Percentiles rank a stretch among this genome's conserved stretches.
Evolutionary conservation across 2,329 filamentous ascomycete genomes (phyloP).

Genomic region (Fusarium agapanthi): DNA sequence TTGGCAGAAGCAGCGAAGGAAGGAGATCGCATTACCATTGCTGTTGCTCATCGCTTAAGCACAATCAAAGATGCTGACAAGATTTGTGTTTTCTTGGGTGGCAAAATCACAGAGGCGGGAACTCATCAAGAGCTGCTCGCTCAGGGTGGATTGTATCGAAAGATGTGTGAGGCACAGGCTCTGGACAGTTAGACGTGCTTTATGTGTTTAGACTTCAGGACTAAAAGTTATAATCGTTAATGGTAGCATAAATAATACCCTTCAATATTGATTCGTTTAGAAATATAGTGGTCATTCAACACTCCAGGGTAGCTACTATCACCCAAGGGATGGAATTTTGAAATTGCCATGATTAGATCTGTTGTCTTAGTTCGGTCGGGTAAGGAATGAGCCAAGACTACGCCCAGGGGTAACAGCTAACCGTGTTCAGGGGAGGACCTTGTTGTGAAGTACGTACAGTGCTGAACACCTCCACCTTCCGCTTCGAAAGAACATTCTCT

Average conservation of each 20-base stretch:
- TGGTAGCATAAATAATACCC: conserved; percentile 24
- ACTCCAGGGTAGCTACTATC: neutral
- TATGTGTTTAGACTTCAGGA: neutral
- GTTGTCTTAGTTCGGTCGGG: neutral
- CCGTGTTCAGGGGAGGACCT: neutral
- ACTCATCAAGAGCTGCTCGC: conserved; percentile 64
- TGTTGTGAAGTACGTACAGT: neutral
- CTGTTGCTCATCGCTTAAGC: conserved; percentile 89
- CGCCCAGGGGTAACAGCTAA: neutral
- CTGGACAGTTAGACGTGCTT: conserved; percentile 39
- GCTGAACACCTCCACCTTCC: no score
- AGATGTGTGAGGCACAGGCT: conserved; percentile 57
- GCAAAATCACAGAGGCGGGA: conserved; percentile 65
- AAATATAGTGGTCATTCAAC: neutral
- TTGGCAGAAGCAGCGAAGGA: conserved; percentile 77
- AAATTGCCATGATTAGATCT: neutral
- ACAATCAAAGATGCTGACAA: conserved; percentile 81
- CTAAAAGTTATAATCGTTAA: conserved; percentile 15
- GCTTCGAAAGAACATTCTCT: no score
- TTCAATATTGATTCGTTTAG: neutral
- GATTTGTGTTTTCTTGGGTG: conserved; percentile 69
- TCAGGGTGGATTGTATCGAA: conserved; percentile 56
- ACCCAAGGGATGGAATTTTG: neutral
- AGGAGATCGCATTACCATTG: conserved; percentile 57
- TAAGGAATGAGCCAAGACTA: conserved; percentile 14